Evolutionary conservation across 192 early-diverging fungal genomes (phyloP), one percentile per base, ranked within the genome.

Genomic region (Umbelopsis isabellina): DNA sequence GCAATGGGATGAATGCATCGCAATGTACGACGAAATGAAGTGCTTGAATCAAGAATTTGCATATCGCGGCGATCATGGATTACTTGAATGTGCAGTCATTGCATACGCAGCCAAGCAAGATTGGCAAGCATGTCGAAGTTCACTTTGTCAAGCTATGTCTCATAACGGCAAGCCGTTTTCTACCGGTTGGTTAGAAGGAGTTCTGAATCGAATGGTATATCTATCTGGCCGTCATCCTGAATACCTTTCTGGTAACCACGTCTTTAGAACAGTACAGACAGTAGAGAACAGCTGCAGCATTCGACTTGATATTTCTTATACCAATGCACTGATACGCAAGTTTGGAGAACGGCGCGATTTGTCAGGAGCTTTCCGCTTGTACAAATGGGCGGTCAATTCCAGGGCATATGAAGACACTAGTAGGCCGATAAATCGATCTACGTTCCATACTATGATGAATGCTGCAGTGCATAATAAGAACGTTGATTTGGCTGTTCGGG

Each of bases 371-470:
- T n/a, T 25, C 12, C 55, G 30, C 15, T n/a, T 61, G 18, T 61
- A 61, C 16, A 61, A 35, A 30, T 61, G 55, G 33, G 55, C 30
- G 18, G 4, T 61, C 10, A 4, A 33, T 15, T 25, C 25, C 1
- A 25, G 2, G 25, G 22, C 11, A 18, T 27, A 33, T 37, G 53
- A 37, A 61, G 4, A 61, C 11, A 2, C 30, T 5, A 13, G 55
- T 15, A 18, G 30, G 18, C 11, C 30, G 21, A n/a, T 61, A 12
- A 61, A 61, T 4, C 55, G 25, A 16, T 30, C 55, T 18, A 61
- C 55, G 16, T 61, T 61, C 27, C 55, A 61, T 33, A 11, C 55
- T 30, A 61, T 61, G 27, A 61, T 61, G 55, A 61, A 61, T 61
- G 55, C 55, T 3, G 55, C 55, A n/a, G 55, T 61, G 5, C 55